Conservation (phyloP, 805 yeast genomes). For the Cyberlindnera maritima region DNA sequence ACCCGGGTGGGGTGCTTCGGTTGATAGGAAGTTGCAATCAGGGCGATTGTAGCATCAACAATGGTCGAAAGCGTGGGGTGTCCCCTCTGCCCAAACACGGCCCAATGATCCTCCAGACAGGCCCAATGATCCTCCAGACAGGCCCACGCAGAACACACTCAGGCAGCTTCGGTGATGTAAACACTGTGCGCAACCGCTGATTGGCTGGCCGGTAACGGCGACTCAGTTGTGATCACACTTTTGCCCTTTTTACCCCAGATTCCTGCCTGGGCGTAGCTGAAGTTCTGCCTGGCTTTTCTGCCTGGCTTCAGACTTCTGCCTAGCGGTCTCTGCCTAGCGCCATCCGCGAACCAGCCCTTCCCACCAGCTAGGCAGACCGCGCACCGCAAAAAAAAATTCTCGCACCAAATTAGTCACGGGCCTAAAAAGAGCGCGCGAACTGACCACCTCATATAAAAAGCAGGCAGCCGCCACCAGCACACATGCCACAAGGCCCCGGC, state of each 20-base stretch:
- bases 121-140: neutral
- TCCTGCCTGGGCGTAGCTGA: neutral
- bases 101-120: no score
- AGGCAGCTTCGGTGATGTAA: no score
- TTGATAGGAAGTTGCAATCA: neutral
- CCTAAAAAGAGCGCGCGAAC: neutral
- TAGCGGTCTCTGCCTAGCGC: neutral
- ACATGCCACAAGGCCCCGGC: no score
- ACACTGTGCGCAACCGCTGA: neutral
- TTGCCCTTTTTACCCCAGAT: conserved; percentile 10
- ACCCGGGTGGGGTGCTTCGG: neutral
- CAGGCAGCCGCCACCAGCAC: neutral
- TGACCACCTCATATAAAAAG: neutral
- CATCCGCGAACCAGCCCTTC: neutral
- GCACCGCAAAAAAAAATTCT: neutral
- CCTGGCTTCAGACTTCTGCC: no score
- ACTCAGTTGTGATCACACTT: conserved; percentile 8
- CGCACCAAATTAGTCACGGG: neutral
- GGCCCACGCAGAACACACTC: neutral
- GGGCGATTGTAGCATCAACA: no score
- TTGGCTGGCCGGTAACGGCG: neutral
- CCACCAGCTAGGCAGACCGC: neutral
- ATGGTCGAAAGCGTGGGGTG: no score
- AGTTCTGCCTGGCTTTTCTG: no score
- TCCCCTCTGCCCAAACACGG: no score